Conservation (phyloP, 495 filamentous ascomycete genomes). For the Beverwykella pulmonaria region DNA sequence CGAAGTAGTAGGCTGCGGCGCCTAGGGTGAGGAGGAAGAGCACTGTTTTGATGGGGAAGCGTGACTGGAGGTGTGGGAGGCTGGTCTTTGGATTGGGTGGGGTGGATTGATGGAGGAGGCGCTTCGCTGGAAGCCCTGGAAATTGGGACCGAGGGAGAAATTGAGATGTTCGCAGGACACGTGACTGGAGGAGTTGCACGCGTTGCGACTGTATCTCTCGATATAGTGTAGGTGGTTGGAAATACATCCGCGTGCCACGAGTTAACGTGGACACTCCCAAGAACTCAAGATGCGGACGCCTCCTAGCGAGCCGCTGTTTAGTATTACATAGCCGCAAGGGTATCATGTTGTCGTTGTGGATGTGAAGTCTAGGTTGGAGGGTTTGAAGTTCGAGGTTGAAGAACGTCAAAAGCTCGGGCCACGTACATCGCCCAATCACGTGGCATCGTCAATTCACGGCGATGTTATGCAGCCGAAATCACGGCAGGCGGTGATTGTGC, state of each 20-base stretch:
- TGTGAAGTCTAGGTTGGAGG: not conserved
- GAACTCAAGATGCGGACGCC: not conserved
- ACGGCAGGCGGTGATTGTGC: too few species aligned
- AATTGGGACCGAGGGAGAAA: not conserved
- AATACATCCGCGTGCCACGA: not conserved
- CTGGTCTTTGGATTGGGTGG: not conserved
- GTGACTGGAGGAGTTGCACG: not conserved
- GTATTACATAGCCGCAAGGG: not conserved
- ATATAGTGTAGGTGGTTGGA: not conserved
- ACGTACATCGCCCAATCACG: not conserved
- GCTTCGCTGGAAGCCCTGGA: not conserved
- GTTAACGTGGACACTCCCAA: not conserved
- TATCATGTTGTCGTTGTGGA: conserved; percentile 9
- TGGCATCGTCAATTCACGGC: not conserved
- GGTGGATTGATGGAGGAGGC: not conserved
- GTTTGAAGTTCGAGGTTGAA: not conserved
- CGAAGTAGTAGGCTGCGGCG: not conserved
- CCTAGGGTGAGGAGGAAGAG: conserved; percentile 7
- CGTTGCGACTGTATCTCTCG: not conserved
- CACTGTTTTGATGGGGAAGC: conserved; percentile 15
- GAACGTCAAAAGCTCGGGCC: not conserved
- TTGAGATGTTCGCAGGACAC: not conserved
- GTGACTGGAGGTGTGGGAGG: not conserved
- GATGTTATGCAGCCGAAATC: too few species aligned
- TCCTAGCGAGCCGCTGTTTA: not conserved